These are phyloP conservation scores for Fusarium lateritium DNA, from an alignment of 2,329 filamentous ascomycete genomes.

Conservation along the genomic window DNA sequence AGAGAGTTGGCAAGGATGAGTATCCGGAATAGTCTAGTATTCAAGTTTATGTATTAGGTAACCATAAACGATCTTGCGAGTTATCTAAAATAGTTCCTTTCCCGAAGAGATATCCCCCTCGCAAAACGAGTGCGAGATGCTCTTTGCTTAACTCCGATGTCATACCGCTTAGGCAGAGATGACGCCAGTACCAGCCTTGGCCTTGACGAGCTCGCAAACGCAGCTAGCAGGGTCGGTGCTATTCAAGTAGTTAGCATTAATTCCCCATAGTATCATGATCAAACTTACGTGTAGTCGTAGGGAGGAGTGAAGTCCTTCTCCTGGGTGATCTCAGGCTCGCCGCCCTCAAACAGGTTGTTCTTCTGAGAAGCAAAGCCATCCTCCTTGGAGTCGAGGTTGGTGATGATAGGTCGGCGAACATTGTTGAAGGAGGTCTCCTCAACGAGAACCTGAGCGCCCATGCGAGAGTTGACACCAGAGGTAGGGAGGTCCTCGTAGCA, in stretches of 20 bases:
- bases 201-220: slow-evolving; percentile 46
- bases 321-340: slow-evolving; percentile 54
- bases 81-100: background rate
- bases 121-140: too few relatives aligned
- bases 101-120: background rate
- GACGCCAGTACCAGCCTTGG: slow-evolving; percentile 45
- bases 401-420: slow-evolving; percentile 58
- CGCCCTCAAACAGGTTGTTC: slow-evolving; percentile 62
- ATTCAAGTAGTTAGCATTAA: background rate
- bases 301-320: slow-evolving; percentile 52
- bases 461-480: slow-evolving; percentile 68
- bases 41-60: background rate
- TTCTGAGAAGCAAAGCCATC: slow-evolving; percentile 60
- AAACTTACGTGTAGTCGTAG: slow-evolving; percentile 56
- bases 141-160: background rate
- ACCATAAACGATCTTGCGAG: background rate
- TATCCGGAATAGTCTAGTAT: background rate
- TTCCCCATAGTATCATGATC: background rate
- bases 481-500: slow-evolving; percentile 62
- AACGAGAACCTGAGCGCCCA: slow-evolving; percentile 66
- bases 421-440: slow-evolving; percentile 65
- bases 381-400: slow-evolving; percentile 61
- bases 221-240: slow-evolving; percentile 41
- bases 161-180: slow-evolving; percentile 11
- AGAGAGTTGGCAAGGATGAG: background rate